phyloP scores from a whole-genome alignment of 1,139 yeast genomes.

The Yamadazyma siamensis region DNA sequence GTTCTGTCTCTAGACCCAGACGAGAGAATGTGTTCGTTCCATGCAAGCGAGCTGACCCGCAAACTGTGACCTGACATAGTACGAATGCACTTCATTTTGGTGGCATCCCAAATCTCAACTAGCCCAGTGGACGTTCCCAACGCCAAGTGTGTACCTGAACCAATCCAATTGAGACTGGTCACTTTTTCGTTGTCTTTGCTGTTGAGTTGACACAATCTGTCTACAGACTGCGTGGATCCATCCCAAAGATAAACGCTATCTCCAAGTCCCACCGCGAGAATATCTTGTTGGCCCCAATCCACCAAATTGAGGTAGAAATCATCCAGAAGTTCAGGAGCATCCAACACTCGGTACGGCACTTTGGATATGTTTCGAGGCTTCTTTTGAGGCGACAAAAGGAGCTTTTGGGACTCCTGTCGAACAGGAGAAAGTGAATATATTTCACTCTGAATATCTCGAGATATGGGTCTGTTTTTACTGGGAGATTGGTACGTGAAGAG shows the following conservation, averaged over 20 bases:
- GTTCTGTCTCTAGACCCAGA: conserved; percentile 87
- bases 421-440: conserved; percentile 84
- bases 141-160: conserved; percentile 89
- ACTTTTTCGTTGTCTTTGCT: conserved; percentile 65
- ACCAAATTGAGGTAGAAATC: conserved; percentile 89
- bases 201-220: conserved; percentile 70
- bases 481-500: conserved; percentile 72
- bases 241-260: conserved; percentile 89
- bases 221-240: conserved; percentile 81
- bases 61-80: conserved; percentile 90
- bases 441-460: conserved; percentile 64
- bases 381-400: conserved; percentile 78
- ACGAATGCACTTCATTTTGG: conserved; percentile 77
- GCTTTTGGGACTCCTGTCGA: conserved; percentile 78
- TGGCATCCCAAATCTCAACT: conserved; percentile 95
- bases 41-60: conserved; percentile 83
- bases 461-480: conserved; percentile 56
- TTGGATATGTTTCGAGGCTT: conserved; percentile 74
- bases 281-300: conserved; percentile 93
- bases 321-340: conserved; percentile 94
- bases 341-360: conserved; percentile 89
- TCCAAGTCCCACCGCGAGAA: conserved; percentile 87
- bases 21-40: conserved; percentile 88
- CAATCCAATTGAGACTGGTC: conserved; percentile 91
- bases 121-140: conserved; percentile 84